Base-by-base conservation (phyloP, 2,329 filamentous ascomycete genomes). In the Chrysoporthe cubensis region DNA sequence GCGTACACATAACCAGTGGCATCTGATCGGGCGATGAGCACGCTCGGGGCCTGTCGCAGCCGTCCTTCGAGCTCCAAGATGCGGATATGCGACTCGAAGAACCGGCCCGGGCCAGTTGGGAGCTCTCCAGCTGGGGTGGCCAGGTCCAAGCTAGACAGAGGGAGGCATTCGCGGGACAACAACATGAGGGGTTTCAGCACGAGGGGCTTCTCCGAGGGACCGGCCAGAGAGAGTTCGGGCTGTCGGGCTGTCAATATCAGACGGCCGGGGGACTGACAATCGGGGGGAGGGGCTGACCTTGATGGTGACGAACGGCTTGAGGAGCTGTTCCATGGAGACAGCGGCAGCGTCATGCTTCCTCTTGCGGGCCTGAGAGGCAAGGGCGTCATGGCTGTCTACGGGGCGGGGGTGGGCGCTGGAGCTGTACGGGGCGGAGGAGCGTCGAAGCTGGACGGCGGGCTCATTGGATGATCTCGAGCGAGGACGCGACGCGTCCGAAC, bases 31-130 rank as follows among this genome's bases (percentile, higher is more conserved):
- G 88, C 89, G 68, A 93, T 81, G 11, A 93, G 82, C 18, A 92
- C 80, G 67, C 84, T 84, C 26, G 80, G 83, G 67, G 84, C 84
- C 72, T 87, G 82, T 16, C 86, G 87, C 72, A 87, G 82, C n/a
- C 86, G 87, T 65, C 81, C 84, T 77, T 89, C 87, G 52, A 88
- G 82, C 70, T 91, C 89, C 69, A 91, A 79, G 66, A 89, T 86
- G 70, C 87, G 86, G 72, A 91, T 83, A 71, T 85, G 82, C 8
- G 87, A 87, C 72, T 89, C 87, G 75, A 88, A 91, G 58, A 86
- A 81, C 62, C 85, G 85, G 61, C 83, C 69, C 11, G 69, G 61
- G 32, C 67, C 84, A 34, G 80, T 80, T 16, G 84, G 80, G 32
- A 88, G 80, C 26, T 84, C 83, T 71, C 82, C 83, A 48, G 80